Evolutionary conservation across 2,329 filamentous ascomycete species (phyloP).

Genomic region (Herpotrichia juniperi): DNA sequence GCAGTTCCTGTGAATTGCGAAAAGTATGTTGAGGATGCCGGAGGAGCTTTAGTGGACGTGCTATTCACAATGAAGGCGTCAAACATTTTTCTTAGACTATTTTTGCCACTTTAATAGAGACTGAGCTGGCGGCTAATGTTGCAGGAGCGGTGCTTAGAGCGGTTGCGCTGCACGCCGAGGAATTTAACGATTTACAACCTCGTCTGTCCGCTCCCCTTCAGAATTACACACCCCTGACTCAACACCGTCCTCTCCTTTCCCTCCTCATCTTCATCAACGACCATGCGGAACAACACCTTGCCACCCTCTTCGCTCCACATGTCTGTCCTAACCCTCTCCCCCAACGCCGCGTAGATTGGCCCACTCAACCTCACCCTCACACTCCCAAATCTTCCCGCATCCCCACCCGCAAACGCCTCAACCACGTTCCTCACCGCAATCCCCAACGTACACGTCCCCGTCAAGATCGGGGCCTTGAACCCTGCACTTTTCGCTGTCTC

Average conservation of each 20-base stretch:
- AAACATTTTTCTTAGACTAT: too few species aligned
- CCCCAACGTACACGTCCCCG: conserved; percentile 18
- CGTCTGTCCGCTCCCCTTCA: too few species aligned
- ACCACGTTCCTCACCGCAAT: conserved; percentile 18
- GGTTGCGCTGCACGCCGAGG: too few species aligned
- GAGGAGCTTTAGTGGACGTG: too few species aligned
- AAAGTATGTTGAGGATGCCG: too few species aligned
- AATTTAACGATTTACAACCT: too few species aligned
- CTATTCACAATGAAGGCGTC: too few species aligned
- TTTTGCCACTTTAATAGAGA: too few species aligned
- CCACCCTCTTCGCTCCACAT: conserved; percentile 16
- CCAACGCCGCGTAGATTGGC: conserved; percentile 13
- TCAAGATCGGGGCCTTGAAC: conserved; percentile 16
- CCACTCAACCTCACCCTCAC: conserved; percentile 18
- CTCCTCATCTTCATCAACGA: conserved; percentile 9
- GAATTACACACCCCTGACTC: neutral
- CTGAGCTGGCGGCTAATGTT: too few species aligned
- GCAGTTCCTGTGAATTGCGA: too few species aligned
- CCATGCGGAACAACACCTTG: conserved; percentile 13
- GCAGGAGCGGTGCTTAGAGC: too few species aligned
- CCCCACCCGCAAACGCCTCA: conserved; percentile 15
- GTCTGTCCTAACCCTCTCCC: conserved; percentile 14
- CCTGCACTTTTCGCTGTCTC: conserved; percentile 14
- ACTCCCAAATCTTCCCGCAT: conserved; percentile 13
- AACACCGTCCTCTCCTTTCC: conserved; percentile 4